Percentiles rank a stretch among this genome's conserved stretches.
Evolutionary conservation across 805 yeast species (phyloP).

Genomic region (Ogataea corticis): DNA sequence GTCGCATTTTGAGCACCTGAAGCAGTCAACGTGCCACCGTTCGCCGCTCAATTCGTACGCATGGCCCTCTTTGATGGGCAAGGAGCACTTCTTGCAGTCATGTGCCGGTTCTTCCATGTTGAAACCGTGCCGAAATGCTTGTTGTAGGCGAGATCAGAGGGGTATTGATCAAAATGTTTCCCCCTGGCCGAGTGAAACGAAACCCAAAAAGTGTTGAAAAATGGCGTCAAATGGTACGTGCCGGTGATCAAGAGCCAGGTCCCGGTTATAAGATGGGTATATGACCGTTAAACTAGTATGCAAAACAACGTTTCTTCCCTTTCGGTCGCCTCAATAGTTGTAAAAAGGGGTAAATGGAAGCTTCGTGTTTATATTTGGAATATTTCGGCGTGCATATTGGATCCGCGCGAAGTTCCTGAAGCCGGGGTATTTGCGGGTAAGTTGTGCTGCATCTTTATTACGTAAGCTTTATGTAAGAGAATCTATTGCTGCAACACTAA

Average conservation of each 20-base stretch:
- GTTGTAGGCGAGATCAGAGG: too few species aligned
- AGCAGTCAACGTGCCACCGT: conserved; percentile 95
- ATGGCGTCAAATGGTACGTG: not conserved
- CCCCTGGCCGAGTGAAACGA: not conserved
- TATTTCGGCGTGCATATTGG: conserved; percentile 3
- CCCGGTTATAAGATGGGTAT: too few species aligned
- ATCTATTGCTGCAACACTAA: too few species aligned
- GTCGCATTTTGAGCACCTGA: conserved; percentile 83
- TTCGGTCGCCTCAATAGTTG: not conserved
- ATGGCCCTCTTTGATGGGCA: conserved; percentile 79
- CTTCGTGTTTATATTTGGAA: conserved; percentile 5
- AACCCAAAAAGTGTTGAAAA: too few species aligned
- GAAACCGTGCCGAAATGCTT: too few species aligned
- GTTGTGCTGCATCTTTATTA: not conserved
- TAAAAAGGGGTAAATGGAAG: not conserved
- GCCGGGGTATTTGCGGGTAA: conserved; percentile 8
- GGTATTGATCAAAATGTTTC: not conserved
- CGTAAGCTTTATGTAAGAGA: too few species aligned
- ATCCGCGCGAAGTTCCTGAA: conserved; percentile 2
- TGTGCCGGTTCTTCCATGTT: conserved; percentile 21
- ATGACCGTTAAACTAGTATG: too few species aligned
- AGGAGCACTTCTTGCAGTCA: conserved; percentile 39
- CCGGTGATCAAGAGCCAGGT: too few species aligned
- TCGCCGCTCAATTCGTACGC: conserved; percentile 94
- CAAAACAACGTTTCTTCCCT: too few species aligned